These are phyloP conservation scores for Xylariaceae sp. DNA, from an alignment of 2,329 filamentous ascomycete species.

Conservation along the genomic window DNA sequence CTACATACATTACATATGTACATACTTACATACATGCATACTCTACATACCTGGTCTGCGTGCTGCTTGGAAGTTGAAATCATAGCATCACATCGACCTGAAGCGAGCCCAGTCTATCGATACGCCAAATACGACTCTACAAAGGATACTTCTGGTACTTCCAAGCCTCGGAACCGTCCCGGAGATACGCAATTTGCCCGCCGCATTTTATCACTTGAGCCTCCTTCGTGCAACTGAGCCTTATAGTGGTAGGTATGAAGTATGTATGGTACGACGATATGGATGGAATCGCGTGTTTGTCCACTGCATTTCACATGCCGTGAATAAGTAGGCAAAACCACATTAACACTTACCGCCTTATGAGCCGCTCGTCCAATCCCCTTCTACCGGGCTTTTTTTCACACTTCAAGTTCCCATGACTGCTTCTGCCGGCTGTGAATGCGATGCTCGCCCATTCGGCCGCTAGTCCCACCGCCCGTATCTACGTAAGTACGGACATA, in stretches of 20 bases:
- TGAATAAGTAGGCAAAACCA: too few relatives aligned
- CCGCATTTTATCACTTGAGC: constrained; percentile 17
- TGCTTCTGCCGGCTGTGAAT: too few relatives aligned
- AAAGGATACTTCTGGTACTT: neutral
- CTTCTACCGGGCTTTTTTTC: too few relatives aligned
- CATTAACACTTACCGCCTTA: neutral
- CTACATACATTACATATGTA: too few relatives aligned
- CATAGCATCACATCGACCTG: neutral
- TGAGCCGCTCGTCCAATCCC: neutral
- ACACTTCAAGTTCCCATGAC: too few relatives aligned
- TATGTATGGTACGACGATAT: neutral
- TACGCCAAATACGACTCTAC: neutral
- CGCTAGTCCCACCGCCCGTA: neutral
- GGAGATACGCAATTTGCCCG: neutral
- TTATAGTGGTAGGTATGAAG: too few relatives aligned
- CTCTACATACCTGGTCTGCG: too few relatives aligned
- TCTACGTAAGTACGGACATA: too few relatives aligned
- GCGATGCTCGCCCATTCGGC: neutral
- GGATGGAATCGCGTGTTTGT: neutral
- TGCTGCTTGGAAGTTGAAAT: neutral
- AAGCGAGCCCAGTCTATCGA: neutral
- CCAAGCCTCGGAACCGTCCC: neutral
- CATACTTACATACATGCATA: too few relatives aligned
- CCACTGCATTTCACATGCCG: neutral
- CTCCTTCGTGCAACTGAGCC: constrained; percentile 15